Evolutionary conservation across 768 basidiomycete species (phyloP), one percentile per base, ranked within the genome.

Genomic region (Termitomyces titanicus): DNA sequence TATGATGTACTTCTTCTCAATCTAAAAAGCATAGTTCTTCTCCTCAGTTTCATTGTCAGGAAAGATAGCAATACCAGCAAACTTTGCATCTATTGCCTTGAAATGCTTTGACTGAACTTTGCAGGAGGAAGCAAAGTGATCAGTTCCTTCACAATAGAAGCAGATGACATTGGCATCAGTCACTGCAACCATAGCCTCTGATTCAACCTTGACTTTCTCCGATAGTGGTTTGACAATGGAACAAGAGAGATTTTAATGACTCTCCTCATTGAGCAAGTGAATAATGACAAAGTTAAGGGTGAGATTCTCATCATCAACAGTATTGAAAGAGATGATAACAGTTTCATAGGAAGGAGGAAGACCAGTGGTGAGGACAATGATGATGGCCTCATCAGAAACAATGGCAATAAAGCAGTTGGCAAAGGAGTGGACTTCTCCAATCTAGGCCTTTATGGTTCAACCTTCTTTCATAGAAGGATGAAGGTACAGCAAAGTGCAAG

Each of bases 291-390:
- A 35, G 34, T 35, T 35, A 13, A 35, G 13, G 34, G 34, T 35
- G 34, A 35, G 34, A 3, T 35, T 5, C 34, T 35, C 15, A 13
- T 15, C 13, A 15, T 13, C 11, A 17, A 48, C 55, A 13, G 58
- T 17, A 37, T 65, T 39, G 31, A 65, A 34, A 48, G 63, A 54
- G 20, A 63, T 54, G 42, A 66, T 44, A 29, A 62, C 45, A 12
- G 31, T 53, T 8, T 42, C 45, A 39, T 62, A 61, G 7, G 57
- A 47, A 22, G 22, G n/a, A 12, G 51, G 54, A 10, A 64, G 48
- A 12, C 63, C 55, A 20, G 49, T 39, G 3, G 64, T 70, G 48
- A 69, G 63, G 3, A 61, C 60, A n/a, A 72, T 53, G 48, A 70
- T 67, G 20, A 60, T 53, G 50, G 70, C 68, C 18, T 67, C 60